Conservation (phyloP, 202 grass and related monocot genomes). For the Dendrocalamus latiflorus region DNA sequence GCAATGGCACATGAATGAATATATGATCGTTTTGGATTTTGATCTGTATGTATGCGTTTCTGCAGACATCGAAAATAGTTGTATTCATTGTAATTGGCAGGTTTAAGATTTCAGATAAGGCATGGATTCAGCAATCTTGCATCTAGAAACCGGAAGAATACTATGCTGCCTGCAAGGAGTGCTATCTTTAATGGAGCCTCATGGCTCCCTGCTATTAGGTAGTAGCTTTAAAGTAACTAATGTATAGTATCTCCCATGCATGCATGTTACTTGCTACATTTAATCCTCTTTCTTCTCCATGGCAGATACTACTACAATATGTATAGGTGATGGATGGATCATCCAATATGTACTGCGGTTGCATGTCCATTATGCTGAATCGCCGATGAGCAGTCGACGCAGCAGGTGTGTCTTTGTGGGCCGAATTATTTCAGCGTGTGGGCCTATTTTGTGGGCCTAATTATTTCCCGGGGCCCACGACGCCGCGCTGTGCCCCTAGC, state of each 20-base stretch:
- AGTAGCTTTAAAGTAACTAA: not conserved
- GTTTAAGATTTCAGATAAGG: not conserved
- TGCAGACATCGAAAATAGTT: not conserved
- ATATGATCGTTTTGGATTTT: not conserved
- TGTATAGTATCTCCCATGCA: not conserved
- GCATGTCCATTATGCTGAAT: not conserved
- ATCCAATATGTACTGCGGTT: not conserved
- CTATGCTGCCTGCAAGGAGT: not conserved
- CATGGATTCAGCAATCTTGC: not conserved
- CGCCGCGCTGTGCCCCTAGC: not conserved
- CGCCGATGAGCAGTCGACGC: too few species aligned
- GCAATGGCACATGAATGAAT: constrained; percentile 13
- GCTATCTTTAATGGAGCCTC: not conserved
- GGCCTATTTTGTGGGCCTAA: too few species aligned
- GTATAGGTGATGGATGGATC: not conserved
- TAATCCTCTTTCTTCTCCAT: not conserved
- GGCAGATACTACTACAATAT: not conserved
- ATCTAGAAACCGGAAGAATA: constrained; percentile 10
- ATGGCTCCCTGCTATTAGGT: not conserved
- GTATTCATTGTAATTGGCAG: not conserved
- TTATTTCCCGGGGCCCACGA: not conserved
- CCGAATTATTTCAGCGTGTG: not conserved
- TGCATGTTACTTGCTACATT: not conserved
- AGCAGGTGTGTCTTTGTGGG: not conserved
- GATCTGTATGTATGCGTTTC: not conserved